These are phyloP conservation scores for Penicillium oxalicum DNA, from an alignment of 2,329 filamentous ascomycete genomes.

Conservation along the genomic window DNA sequence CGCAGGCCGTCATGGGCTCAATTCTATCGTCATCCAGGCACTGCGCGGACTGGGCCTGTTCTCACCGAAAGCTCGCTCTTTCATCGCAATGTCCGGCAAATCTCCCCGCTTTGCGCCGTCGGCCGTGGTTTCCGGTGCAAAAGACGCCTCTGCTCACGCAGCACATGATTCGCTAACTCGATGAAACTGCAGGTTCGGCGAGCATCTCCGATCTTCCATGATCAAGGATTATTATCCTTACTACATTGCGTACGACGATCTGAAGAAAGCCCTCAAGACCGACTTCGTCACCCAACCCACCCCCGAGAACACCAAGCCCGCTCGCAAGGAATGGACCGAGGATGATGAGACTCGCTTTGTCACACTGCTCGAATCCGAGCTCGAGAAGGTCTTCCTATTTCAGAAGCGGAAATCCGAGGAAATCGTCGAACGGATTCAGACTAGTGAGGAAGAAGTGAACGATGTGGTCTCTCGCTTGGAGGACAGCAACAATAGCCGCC, in stretches of 20 bases:
- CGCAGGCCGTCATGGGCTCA: too few relatives aligned
- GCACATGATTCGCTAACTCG: too few relatives aligned
- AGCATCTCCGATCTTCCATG: conserved; percentile 90
- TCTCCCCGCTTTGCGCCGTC: too few relatives aligned
- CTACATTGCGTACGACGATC: conserved; percentile 94
- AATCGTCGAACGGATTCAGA: conserved; percentile 82
- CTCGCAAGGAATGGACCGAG: conserved; percentile 70
- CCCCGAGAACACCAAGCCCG: conserved; percentile 42
- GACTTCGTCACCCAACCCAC: conserved; percentile 53
- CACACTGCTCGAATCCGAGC: conserved; percentile 75
- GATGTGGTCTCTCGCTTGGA: conserved; percentile 75
- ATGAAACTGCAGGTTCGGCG: conserved; percentile 63
- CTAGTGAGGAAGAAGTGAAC: conserved; percentile 81
- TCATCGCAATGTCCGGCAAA: too few relatives aligned
- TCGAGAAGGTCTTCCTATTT: conserved; percentile 97
- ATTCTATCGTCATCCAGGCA: too few relatives aligned
- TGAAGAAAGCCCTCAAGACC: conserved; percentile 80
- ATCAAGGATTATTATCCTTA: conserved; percentile 98
- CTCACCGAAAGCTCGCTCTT: too few relatives aligned
- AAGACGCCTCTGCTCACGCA: too few relatives aligned
- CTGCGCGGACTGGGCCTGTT: too few relatives aligned
- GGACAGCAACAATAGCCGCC: conserved; percentile 41
- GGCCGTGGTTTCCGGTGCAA: too few relatives aligned
- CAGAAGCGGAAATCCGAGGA: conserved; percentile 96
- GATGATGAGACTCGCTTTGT: conserved; percentile 90